These are phyloP conservation scores for Galium porrigens DNA, from an alignment of 305 asterid species.

Conservation along the genomic window DNA sequence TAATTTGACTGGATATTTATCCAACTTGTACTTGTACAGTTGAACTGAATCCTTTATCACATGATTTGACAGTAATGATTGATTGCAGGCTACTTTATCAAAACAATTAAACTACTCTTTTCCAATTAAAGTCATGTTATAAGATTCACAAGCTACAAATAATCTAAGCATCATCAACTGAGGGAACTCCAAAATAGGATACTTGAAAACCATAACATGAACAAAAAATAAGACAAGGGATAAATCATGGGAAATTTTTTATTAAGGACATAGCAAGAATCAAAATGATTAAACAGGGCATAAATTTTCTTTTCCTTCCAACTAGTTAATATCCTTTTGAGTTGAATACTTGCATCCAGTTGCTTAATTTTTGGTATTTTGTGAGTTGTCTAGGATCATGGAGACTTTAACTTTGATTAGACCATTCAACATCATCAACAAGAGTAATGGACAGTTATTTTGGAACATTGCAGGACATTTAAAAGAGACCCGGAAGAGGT, in stretches of 20 bases:
- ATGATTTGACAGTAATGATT: not conserved
- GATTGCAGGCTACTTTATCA: not conserved
- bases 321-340: too few relatives aligned
- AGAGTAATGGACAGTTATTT: too few relatives aligned
- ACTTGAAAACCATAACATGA: not conserved
- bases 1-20: not conserved
- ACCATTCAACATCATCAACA: too few relatives aligned
- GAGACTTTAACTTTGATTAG: too few relatives aligned
- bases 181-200: not conserved
- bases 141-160: not conserved
- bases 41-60: not conserved
- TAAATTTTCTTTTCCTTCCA: too few relatives aligned
- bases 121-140: not conserved
- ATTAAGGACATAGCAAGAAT: too few relatives aligned
- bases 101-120: not conserved
- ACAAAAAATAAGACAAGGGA: not conserved
- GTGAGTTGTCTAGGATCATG: too few relatives aligned
- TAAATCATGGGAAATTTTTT: not conserved
- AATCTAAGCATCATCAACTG: not conserved
- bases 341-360: too few relatives aligned
- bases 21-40: not conserved
- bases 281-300: too few relatives aligned
- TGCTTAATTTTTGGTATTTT: too few relatives aligned
- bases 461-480: too few relatives aligned
- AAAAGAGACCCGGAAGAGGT: too few relatives aligned